Evolutionary conservation across 352 stramenopile genomes (phyloP).

Genomic region (Globisporangium abappressorium): DNA sequence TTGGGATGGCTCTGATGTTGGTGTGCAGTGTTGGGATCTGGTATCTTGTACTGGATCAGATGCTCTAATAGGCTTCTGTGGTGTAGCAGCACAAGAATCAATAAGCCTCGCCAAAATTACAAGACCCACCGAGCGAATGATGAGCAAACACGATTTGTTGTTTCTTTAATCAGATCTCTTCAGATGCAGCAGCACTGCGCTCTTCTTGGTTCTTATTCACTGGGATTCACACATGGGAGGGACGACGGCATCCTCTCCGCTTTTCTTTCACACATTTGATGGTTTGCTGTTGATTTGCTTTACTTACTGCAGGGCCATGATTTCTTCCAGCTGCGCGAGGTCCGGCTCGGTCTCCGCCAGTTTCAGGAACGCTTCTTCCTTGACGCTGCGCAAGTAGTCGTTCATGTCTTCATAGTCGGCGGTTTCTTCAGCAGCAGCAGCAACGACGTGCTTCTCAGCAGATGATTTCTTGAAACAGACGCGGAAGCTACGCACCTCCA

Average conservation of each 20-base stretch:
- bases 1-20: constrained; percentile 25
- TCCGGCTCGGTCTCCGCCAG: constrained; percentile 9
- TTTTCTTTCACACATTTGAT: constrained; percentile 7
- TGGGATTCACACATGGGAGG: not conserved
- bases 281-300: not conserved
- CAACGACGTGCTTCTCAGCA: not conserved
- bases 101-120: no score
- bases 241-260: constrained; percentile 4
- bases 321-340: constrained; percentile 30
- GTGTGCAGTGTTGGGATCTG: constrained; percentile 13
- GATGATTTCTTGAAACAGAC: constrained; percentile 46
- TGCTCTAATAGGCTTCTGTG: constrained; percentile 3
- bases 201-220: not conserved
- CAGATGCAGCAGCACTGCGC: not conserved
- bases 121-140: not conserved
- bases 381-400: constrained; percentile 14
- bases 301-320: constrained; percentile 34
- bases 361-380: constrained; percentile 21
- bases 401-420: not conserved
- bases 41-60: constrained; percentile 4
- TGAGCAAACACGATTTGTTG: not conserved
- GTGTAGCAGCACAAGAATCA: not conserved
- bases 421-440: not conserved
- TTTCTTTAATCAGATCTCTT: constrained; percentile 3
- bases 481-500: constrained; percentile 94